Conservation (phyloP, 176 grass and related monocot genomes). For the maize (Zea mays) region Zm-B73-REFERENCE-NAM-5.0 NC_050104.1:95709501-95710000, state of each 20-base stretch:
- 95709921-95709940: constrained; percentile 89
- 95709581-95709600: neutral
- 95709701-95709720: constrained; percentile 99
- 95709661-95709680: constrained; percentile 96
- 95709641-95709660: constrained; percentile 71
- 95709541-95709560: neutral
- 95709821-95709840: constrained; percentile 29
- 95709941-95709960: constrained; percentile 88
- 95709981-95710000: constrained; percentile 66
- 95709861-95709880: constrained; percentile 6
- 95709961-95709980: constrained; percentile 57
- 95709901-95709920: constrained; percentile 52
- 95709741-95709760: constrained; percentile 61
- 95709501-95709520: neutral
- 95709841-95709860: neutral
- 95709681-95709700: constrained; percentile 86
- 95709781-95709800: constrained; percentile 36
- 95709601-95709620: neutral
- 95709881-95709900: constrained; percentile 6
- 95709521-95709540: neutral
- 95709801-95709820: neutral
- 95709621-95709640: constrained; percentile 23
- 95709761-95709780: constrained; percentile 80
- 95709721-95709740: constrained; percentile 70
- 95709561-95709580: neutral